phyloP scores from a whole-genome alignment of 1,139 yeast species.

The Yamadazyma triangularis region DNA sequence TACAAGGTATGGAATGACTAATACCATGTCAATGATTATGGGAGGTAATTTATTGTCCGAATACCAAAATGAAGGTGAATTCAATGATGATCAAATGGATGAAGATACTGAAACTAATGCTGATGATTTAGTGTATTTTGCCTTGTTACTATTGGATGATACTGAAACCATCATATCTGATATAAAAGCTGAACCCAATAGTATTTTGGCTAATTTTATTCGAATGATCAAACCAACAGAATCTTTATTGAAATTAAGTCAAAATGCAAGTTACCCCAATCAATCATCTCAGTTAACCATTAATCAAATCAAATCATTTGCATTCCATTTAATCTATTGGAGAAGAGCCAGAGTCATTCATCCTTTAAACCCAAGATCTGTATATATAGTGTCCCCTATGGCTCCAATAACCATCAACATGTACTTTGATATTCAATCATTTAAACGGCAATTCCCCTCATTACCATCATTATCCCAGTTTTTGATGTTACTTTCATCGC shows the following conservation, averaged over 20 bases:
- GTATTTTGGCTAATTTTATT: slow-evolving; percentile 64
- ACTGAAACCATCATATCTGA: slow-evolving; percentile 72
- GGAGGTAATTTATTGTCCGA: slow-evolving; percentile 13
- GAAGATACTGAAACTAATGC: slow-evolving; percentile 28
- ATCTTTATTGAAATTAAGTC: slow-evolving; percentile 43
- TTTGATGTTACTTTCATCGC: slow-evolving; percentile 63
- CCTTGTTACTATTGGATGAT: slow-evolving; percentile 71
- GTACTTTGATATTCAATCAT: slow-evolving; percentile 44
- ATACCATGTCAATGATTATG: slow-evolving; percentile 17
- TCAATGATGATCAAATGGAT: slow-evolving; percentile 13
- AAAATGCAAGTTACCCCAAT: slow-evolving; percentile 10
- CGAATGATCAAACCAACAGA: slow-evolving; percentile 64
- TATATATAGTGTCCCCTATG: slow-evolving; percentile 82
- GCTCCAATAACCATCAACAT: slow-evolving; percentile 63
- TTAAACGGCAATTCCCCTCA: slow-evolving; percentile 64
- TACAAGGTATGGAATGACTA: slow-evolving; percentile 30
- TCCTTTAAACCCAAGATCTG: slow-evolving; percentile 71
- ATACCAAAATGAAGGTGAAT: slow-evolving; percentile 14
- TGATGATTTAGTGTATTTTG: slow-evolving; percentile 48
- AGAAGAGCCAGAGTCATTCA: slow-evolving; percentile 80
- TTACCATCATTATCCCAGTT: slow-evolving; percentile 76
- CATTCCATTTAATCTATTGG: slow-evolving; percentile 87
- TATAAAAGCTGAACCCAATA: slow-evolving; percentile 59
- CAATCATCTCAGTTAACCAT: slow-evolving; percentile 9
- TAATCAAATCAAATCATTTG: slow-evolving; percentile 64